Evolutionary conservation across 257 asterid species (phyloP).

Genomic region (Dorcoceras hygrometricum): DNA sequence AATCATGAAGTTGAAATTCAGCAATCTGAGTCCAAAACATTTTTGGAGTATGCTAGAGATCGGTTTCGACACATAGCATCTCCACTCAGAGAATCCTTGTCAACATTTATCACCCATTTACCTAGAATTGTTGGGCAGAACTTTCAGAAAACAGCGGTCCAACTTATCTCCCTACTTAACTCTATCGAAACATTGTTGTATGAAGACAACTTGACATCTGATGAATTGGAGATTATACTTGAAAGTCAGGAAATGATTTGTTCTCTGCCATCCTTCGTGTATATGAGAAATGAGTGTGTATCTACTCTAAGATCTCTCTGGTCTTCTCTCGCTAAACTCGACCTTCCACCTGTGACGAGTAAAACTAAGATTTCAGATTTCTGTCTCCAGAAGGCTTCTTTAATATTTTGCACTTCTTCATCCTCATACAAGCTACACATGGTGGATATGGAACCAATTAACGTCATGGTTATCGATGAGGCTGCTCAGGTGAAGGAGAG

Average conservation of each 20-base stretch:
- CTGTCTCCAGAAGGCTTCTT: conserved; percentile 40
- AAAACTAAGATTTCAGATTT: conserved; percentile 20
- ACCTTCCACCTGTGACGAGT: conserved; percentile 26
- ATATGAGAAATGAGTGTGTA: conserved; percentile 26
- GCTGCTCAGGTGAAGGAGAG: conserved; percentile 63
- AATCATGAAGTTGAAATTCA: conserved; percentile 13
- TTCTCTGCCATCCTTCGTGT: conserved; percentile 21
- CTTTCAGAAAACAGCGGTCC: conserved; percentile 23
- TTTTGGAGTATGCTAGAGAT: conserved; percentile 35
- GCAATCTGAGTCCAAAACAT: conserved; percentile 21
- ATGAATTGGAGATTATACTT: conserved; percentile 32
- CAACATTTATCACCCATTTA: conserved; percentile 37
- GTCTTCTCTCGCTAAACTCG: conserved; percentile 26
- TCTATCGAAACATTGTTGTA: conserved; percentile 30
- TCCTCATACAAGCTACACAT: conserved; percentile 39
- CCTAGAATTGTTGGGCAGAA: conserved; percentile 35
- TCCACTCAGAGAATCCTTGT: conserved; percentile 32
- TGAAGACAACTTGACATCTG: conserved; percentile 30
- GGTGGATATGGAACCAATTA: conserved; percentile 30
- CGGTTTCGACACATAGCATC: conserved; percentile 22
- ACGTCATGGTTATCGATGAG: conserved; percentile 53
- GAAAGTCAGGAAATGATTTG: neutral
- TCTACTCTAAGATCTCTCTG: conserved; percentile 31
- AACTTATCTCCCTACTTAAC: conserved; percentile 31
- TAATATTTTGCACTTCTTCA: conserved; percentile 54